Evolutionary conservation across 192 early-diverging fungal genomes (phyloP), one percentile per base, ranked within the genome.

Genomic region (Umbelopsis vinacea): DNA sequence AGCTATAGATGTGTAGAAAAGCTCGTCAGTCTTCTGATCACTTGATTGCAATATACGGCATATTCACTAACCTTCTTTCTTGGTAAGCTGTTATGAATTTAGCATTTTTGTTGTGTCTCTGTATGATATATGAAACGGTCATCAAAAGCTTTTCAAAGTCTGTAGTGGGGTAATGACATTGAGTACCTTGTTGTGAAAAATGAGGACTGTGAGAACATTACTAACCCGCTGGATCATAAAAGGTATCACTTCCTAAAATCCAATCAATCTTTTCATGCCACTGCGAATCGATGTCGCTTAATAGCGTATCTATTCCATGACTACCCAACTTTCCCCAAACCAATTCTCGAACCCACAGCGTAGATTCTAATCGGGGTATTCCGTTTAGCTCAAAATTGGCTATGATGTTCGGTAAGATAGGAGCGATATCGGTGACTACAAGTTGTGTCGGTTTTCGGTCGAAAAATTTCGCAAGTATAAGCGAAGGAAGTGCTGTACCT

Each of bases 71-170:
- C 74, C 77, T 81, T 68, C 93, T 68, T 67, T 93, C 87, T 69
- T 94, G 92, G 71, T 94, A 94, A 1, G 91, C 83, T 3, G 91
- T 91, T 10, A 92, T 52, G 66, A 93, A 93, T 14, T 74, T 71
- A 47, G 86, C 84, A 3, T 80, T 67, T 29, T 77, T 81, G 46
- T 85, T 86, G 52, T 86, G 83, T 14, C 74, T 72, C n/a, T 76
- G 70, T 22, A 93, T 83, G 37, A 92, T 75, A 60, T 79, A 85
- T 0, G 90, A 75, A 14, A 92, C 76, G 1, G 90, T 89, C 10
- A 81, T 79, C 24, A 94, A 46, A 8, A 92, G 71, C n/a, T 84
- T 76, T 35, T 92, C 91, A 77, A 92, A 94, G 46, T 84, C 87
- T 88, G 74, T 46, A 52, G 12, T 6, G 24, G 10, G 29, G 29